Percentiles rank a stretch among this genome's conserved stretches.
These are phyloP conservation scores for Leptomonas pyrrhocoris DNA, from an alignment of 208 protist species.

Conservation along the genomic window DNA sequence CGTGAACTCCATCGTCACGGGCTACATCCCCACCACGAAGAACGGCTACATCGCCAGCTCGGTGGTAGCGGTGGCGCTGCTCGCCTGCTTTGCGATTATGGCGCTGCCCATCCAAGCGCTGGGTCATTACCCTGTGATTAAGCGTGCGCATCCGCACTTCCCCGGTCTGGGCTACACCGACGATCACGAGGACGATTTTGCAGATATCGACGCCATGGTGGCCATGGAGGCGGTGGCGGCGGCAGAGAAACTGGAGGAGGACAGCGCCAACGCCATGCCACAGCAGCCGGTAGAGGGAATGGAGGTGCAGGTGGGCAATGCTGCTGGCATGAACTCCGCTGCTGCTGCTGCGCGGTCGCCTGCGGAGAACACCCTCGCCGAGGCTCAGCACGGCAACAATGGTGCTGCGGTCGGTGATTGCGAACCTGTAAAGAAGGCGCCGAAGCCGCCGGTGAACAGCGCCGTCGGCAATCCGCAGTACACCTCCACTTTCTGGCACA, in stretches of 20 bases:
- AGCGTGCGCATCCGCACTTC: constrained; percentile 44
- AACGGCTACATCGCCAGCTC: constrained; percentile 46
- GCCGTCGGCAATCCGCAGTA: constrained; percentile 62
- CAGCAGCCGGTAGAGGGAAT: background rate
- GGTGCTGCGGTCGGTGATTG: background rate
- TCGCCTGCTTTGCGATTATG: constrained; percentile 56
- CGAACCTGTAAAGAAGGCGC: constrained; percentile 2
- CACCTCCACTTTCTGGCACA: constrained; percentile 57
- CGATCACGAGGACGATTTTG: constrained; percentile 19
- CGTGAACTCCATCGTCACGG: constrained; percentile 54
- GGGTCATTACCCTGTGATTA: constrained; percentile 53
- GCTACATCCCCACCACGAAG: constrained; percentile 46
- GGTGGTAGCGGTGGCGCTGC: constrained; percentile 47
- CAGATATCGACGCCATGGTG: constrained; percentile 10
- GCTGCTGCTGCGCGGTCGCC: too few relatives aligned
- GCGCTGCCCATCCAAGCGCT: constrained; percentile 75
- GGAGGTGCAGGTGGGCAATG: background rate
- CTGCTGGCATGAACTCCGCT: background rate
- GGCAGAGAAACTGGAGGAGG: background rate
- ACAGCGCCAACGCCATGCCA: background rate
- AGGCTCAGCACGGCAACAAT: background rate
- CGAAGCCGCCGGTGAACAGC: constrained; percentile 18
- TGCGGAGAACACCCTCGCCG: too few relatives aligned
- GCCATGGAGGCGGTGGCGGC: constrained; percentile 1
- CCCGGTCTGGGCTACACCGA: constrained; percentile 41